phyloP scores from a whole-genome alignment of 2,329 filamentous ascomycete species.

The Penicillium vulpinum region DNA sequence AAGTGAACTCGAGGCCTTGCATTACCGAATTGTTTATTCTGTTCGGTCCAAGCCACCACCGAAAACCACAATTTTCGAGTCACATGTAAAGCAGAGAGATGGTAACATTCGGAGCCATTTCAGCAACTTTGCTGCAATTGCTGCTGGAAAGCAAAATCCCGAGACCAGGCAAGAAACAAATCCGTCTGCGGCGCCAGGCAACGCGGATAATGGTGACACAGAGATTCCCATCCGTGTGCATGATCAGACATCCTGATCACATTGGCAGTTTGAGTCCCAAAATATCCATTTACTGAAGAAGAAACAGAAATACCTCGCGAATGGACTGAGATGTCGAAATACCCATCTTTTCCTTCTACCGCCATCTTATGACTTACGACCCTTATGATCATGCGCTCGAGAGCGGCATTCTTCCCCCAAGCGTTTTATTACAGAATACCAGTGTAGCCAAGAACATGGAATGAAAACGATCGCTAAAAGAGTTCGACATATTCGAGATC shows the following conservation, averaged over 20 bases:
- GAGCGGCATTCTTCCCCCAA: slow-evolving; percentile 10
- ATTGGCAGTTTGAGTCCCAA: not conserved
- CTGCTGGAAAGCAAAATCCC: not conserved
- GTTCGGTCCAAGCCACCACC: slow-evolving; percentile 65
- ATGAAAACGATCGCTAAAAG: slow-evolving; percentile 20
- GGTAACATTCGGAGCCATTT: slow-evolving; percentile 16
- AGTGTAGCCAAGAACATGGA: slow-evolving; percentile 12
- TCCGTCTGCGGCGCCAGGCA: not conserved
- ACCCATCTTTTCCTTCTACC: not conserved
- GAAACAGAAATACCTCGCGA: not conserved
- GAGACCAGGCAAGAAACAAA: not conserved
- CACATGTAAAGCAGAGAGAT: slow-evolving; percentile 15
- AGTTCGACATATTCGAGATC: slow-evolving; percentile 20
- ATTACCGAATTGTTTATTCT: slow-evolving; percentile 68
- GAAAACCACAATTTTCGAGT: slow-evolving; percentile 49
- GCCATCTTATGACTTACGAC: slow-evolving; percentile 11
- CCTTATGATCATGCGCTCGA: slow-evolving; percentile 8
- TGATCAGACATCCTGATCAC: slow-evolving; percentile 1
- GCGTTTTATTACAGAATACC: slow-evolving; percentile 13
- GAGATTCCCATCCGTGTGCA: slow-evolving; percentile 11
- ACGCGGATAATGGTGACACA: not conserved
- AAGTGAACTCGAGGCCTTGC: slow-evolving; percentile 70
- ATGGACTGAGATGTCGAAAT: not conserved
- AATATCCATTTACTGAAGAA: not conserved
- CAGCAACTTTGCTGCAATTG: slow-evolving; percentile 1